Evolutionary conservation across 148 eudicot genomes (phyloP).

Genomic region (Nyssa sinensis): DNA sequence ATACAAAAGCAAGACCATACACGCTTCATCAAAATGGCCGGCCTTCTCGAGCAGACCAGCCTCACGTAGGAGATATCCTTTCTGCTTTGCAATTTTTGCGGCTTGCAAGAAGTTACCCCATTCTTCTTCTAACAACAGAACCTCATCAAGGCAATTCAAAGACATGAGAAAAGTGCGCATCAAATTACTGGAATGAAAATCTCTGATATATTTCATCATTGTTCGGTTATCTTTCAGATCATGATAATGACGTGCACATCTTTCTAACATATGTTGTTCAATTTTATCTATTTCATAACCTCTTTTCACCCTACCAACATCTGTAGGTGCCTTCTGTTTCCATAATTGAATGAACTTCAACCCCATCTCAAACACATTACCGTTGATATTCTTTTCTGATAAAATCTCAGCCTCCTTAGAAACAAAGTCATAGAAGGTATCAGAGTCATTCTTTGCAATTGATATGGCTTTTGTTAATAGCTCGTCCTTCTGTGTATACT

Average conservation of each 20-base stretch:
- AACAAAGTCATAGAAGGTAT: slow-evolving; percentile 30
- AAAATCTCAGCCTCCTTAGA: no score
- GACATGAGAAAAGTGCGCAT: slow-evolving; percentile 50
- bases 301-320: background rate
- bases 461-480: slow-evolving; percentile 40
- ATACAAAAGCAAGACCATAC: slow-evolving; percentile 35
- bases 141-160: slow-evolving; percentile 54
- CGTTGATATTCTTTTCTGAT: no score
- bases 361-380: slow-evolving; percentile 51
- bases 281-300: slow-evolving; percentile 33
- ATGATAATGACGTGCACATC: slow-evolving; percentile 45
- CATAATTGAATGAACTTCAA: slow-evolving; percentile 52
- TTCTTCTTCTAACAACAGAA: slow-evolving; percentile 54
- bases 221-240: slow-evolving; percentile 34
- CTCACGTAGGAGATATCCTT: slow-evolving; percentile 49
- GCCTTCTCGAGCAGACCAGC: slow-evolving; percentile 58
- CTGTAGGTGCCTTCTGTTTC: slow-evolving; percentile 36
- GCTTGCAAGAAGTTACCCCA: slow-evolving; percentile 58
- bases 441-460: slow-evolving; percentile 31
- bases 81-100: slow-evolving; percentile 50
- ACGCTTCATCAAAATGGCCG: slow-evolving; percentile 36
- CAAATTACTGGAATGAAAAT: slow-evolving; percentile 45
- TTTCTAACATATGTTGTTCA: slow-evolving; percentile 57
- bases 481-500: slow-evolving; percentile 38
- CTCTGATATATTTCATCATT: slow-evolving; percentile 68